phyloP scores from a whole-genome alignment of 768 basidiomycete genomes.

The Imleria badia region DNA sequence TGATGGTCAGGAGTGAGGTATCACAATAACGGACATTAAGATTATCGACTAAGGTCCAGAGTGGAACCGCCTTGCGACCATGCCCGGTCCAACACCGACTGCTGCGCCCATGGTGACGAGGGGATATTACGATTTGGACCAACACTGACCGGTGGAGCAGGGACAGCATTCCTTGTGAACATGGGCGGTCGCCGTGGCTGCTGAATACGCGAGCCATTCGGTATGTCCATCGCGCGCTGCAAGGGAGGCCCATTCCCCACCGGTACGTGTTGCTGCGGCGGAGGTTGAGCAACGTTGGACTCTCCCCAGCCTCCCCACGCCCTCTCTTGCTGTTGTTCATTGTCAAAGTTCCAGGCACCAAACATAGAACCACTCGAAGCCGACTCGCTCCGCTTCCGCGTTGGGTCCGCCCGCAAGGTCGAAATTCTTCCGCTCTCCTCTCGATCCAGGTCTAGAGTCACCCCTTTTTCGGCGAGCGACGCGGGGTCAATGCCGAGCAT shows the following conservation, averaged over 20 bases:
- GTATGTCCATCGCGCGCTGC: slow-evolving; percentile 52
- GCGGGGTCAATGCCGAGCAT: slow-evolving; percentile 72
- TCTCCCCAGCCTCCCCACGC: slow-evolving; percentile 33
- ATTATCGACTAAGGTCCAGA: slow-evolving; percentile 40
- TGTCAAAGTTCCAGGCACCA: slow-evolving; percentile 30
- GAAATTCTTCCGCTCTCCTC: slow-evolving; percentile 44
- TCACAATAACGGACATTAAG: slow-evolving; percentile 2
- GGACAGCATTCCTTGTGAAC: slow-evolving; percentile 41
- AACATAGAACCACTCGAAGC: slow-evolving; percentile 21
- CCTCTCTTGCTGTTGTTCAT: slow-evolving; percentile 29
- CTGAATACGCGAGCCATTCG: slow-evolving; percentile 51
- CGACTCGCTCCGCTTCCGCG: slow-evolving; percentile 30
- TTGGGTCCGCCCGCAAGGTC: slow-evolving; percentile 17
- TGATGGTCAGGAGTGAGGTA: slow-evolving; percentile 1
- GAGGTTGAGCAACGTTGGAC: slow-evolving; percentile 21
- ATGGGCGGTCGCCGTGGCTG: slow-evolving; percentile 58
- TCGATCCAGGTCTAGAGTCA: slow-evolving; percentile 47
- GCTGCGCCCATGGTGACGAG: slow-evolving; percentile 40
- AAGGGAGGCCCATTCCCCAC: slow-evolving; percentile 31
- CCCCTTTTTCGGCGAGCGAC: slow-evolving; percentile 50
- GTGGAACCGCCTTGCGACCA: slow-evolving; percentile 43
- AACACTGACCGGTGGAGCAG: slow-evolving; percentile 35
- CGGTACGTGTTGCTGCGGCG: slow-evolving; percentile 30
- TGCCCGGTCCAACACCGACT: slow-evolving; percentile 40
- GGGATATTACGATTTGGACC: slow-evolving; percentile 40